A percentile compares a stretch with the other conserved stretches of the same genome.
Evolutionary conservation across 257 asterid genomes (phyloP).

Genomic region (Knoxia roxburghii): DNA sequence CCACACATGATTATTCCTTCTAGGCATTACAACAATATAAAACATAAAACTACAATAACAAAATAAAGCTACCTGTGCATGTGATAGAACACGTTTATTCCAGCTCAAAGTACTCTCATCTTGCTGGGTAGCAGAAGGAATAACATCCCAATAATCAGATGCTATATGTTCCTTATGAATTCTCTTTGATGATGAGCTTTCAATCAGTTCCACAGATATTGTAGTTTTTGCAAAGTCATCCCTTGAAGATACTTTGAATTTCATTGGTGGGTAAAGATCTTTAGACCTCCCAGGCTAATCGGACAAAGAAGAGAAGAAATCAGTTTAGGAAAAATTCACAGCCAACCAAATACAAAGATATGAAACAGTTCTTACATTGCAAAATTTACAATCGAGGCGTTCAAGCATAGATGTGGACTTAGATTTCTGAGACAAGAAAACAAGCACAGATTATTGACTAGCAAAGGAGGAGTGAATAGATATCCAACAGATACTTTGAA

Average conservation of each 20-base stretch:
- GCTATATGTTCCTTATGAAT: slow-evolving; percentile 32
- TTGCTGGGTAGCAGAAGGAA: slow-evolving; percentile 54
- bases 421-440: slow-evolving; percentile 44
- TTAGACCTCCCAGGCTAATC: slow-evolving; percentile 54
- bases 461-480: slow-evolving; percentile 19
- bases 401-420: slow-evolving; percentile 27
- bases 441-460: slow-evolving; percentile 19
- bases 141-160: slow-evolving; percentile 80
- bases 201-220: slow-evolving; percentile 62
- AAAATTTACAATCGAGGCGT: slow-evolving; percentile 58
- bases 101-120: slow-evolving; percentile 29
- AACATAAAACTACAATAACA: background rate
- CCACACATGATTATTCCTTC: too few species aligned
- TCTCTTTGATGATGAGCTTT: slow-evolving; percentile 20
- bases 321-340: slow-evolving; percentile 17
- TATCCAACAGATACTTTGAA: background rate
- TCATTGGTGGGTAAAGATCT: slow-evolving; percentile 63
- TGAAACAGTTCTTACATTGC: slow-evolving; percentile 57
- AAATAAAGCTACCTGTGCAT: slow-evolving; percentile 58
- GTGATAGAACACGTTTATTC: slow-evolving; percentile 53
- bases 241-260: slow-evolving; percentile 65
- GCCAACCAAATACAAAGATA: slow-evolving; percentile 16
- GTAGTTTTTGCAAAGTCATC: slow-evolving; percentile 67
- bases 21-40: too few species aligned
- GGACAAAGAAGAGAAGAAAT: slow-evolving; percentile 17